Base-by-base conservation (phyloP, 1,139 yeast species). In the Blastobotrys raffinosifermentans region DNA sequence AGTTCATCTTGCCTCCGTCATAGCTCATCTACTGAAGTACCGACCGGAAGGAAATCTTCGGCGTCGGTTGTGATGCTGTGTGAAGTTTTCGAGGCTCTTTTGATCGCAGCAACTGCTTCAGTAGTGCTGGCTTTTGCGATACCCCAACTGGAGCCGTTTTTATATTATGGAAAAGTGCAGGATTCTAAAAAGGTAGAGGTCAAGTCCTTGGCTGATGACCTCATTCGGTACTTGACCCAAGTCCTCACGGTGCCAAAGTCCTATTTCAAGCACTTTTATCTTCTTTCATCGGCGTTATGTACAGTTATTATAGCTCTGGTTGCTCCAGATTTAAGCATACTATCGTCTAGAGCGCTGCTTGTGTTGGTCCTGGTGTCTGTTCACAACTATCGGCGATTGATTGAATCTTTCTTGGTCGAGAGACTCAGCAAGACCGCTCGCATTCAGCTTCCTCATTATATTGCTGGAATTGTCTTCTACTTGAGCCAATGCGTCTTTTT, bases 381-480 rank as follows among this genome's bases (percentile, higher is more conserved):
- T 3, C 97, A 87, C 51, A 75, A 82, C 0, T n/a, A 62, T 1
- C 66, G 95, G 49, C 66, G 97, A 40, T 51, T 72, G 6, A 57
- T 62, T 27, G 97, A 89, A 55, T 76, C 86, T 37, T 40, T 65
- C 1, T 64, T 51, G 29, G 63, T 84, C 17, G 68, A 75, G 35
- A 70, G 66, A 21, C 73, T 72, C 49, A 64, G 71, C 11, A 47
- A 64, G 10, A 51, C 55, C 0, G 70, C 93, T 0, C 67, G 71
- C 38, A 87, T 89, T 66, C 85, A 87, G 54, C 45, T 84, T 19
- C 66, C 79, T 2, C 96, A 89, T 58, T 89, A 85, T 52, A 31
- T 80, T 1, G 84, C 75, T 11, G 97, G 96, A 0, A 31, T 83
- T 4, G 62, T 69, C 45, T 87, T 81, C 54, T 89, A 89, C 51